Evolutionary conservation across 768 basidiomycete genomes (phyloP), one percentile per base, ranked within the genome.

Genomic region (Pholiota molesta): DNA sequence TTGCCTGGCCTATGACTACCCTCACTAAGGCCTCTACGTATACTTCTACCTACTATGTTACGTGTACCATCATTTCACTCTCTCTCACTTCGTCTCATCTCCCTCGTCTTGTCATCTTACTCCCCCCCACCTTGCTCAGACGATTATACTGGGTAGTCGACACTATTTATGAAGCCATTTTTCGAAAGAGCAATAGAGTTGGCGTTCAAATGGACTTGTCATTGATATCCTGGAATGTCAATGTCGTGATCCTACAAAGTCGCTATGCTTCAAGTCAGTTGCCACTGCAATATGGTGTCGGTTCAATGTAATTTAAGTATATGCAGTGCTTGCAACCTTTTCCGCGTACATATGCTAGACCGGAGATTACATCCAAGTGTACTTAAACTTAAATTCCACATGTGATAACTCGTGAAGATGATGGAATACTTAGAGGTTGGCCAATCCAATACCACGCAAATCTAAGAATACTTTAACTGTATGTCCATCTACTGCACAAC

Each of bases 41-140:
- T 49, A 49, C 47, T 49, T 49, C 19, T 49, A 49, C 47, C 47
- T 49, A 55, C 53, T 55, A 55, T 40, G 19, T 55, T 40, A 55
- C 53, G 33, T 40, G 39, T 55, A 55, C 53, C 19, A 35, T 35
- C 33, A 40, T 35, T 37, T 55, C 31, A 33, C 29, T 54, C 14
- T 21, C n/a, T 29, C n/a, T 35, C 28, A 29, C 31, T 35, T 35
- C 52, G 19, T 53, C 39, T 17, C 53, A 55, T 35, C 19, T n/a
- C 21, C 47, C 7, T 10, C 5, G 17, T 31, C 28, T 55, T 55
- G 47, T 21, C 47, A 49, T 49, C 14, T 49, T 11, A 10, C 47
- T 26, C 47, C 26, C 23, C 19, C 44, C 47, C 23, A 19, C 47
- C 13, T 23, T 49, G 23, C 23, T 49, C 47, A 49, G 19, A 19